Base-by-base conservation (phyloP, 192 early-diverging fungal species). In the Backusella westeae region DNA sequence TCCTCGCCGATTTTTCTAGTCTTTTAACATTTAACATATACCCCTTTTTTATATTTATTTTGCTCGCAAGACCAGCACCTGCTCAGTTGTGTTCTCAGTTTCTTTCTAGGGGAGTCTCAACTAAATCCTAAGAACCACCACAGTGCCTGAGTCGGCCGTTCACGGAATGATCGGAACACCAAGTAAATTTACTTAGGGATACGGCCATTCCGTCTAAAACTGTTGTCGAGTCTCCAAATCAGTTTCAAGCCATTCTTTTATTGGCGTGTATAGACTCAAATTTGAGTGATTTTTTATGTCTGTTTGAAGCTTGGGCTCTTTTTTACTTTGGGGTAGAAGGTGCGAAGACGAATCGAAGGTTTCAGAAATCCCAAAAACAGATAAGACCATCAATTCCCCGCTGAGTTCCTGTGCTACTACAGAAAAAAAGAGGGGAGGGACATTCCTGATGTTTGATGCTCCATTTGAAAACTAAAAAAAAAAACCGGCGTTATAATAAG, bases 101-200 rank as follows among this genome's bases (percentile, higher is more conserved):
- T 69, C 38, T 41, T 63, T 63, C 56, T 63, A 63, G 56, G 56
- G 56, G 56, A 63, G 68, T 41, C 34, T 12, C 34, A 69, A 3
- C 34, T 39, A 26, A 69, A 41, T 21, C 35, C n/a, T 38, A 39
- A 36, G 21, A 34, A 23, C 34, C 21, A 23, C 35, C 34, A 21
- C 35, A 39, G 68, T 39, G n/a, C 39, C n/a, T 44, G 23, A 41
- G 65, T 67, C 74, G 74, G 74, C 74, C 52, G 46, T 75, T 75
- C 74, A 75, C 74, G 74, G 74, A 75, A 75, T 46, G 34, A 66
- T 75, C 74, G 74, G 74, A 46, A 36, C 59, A 32, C 63, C 21
- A 67, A 75, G 53, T 46, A 46, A 34, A 46, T 72, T 36, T 53
- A 36, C 34, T 73, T 32, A 34, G 49, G 53, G 72, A 73, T 53